phyloP scores from a whole-genome alignment of 1,284 basidiomycete genomes.

The Fomitopsis palustris region DNA sequence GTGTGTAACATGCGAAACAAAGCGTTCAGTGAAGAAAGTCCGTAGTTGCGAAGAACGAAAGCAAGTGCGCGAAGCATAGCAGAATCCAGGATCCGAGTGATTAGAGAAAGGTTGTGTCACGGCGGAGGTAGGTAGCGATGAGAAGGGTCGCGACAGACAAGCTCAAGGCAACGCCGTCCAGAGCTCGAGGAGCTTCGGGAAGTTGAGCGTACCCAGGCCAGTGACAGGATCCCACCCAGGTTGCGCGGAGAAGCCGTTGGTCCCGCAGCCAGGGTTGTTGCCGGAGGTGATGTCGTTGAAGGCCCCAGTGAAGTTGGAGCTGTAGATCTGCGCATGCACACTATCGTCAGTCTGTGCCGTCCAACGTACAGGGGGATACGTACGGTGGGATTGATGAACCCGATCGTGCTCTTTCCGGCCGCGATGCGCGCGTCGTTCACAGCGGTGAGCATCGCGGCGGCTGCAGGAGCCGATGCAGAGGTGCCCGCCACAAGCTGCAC shows the following conservation, averaged over 20 bases:
- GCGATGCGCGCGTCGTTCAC: slow-evolving; percentile 53
- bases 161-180: slow-evolving; percentile 12
- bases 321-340: slow-evolving; percentile 11
- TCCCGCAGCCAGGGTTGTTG: slow-evolving; percentile 14
- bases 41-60: neutral
- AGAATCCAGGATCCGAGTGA: neutral
- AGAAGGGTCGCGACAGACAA: neutral
- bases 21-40: neutral
- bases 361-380: neutral
- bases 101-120: neutral
- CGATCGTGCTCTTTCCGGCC: slow-evolving; percentile 39
- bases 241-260: slow-evolving; percentile 6
- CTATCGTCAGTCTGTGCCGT: neutral
- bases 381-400: slow-evolving; percentile 50
- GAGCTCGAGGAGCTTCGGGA: slow-evolving; percentile 9
- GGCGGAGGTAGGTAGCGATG: neutral
- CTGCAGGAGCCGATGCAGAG: slow-evolving; percentile 2
- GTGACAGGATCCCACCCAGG: slow-evolving; percentile 17
- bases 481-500: slow-evolving; percentile 12
- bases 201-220: slow-evolving; percentile 19
- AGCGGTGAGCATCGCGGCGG: slow-evolving; percentile 49
- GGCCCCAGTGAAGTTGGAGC: slow-evolving; percentile 5
- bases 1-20: neutral
- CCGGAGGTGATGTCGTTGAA: slow-evolving; percentile 17
- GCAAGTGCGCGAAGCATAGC: neutral